Percentiles rank a stretch among this genome's conserved stretches.
Evolutionary conservation across 2,329 filamentous ascomycete species (phyloP).

Genomic region (Claviceps arundinis): DNA sequence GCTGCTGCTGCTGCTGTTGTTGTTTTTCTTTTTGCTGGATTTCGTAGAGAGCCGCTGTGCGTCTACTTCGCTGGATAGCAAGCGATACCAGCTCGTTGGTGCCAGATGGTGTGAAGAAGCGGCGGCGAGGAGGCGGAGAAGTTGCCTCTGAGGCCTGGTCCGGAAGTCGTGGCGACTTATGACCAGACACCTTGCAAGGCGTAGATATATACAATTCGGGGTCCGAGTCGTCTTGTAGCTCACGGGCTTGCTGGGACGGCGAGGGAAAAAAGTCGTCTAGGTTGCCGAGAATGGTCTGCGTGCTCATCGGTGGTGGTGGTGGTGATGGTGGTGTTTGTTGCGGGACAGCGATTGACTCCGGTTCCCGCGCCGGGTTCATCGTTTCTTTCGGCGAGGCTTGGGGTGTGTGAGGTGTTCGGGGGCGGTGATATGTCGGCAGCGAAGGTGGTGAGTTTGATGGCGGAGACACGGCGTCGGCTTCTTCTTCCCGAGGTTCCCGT

Average conservation of each 20-base stretch:
- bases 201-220: neutral
- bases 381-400: neutral
- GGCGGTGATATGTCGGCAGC: neutral
- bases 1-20: neutral
- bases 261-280: constrained; percentile 42
- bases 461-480: neutral
- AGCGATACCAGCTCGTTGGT: constrained; percentile 21
- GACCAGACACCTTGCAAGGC: neutral
- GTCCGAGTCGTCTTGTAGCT: constrained; percentile 30
- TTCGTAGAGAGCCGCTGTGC: constrained; percentile 19
- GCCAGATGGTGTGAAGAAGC: constrained; percentile 26
- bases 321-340: constrained; percentile 7
- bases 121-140: constrained; percentile 7
- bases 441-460: neutral
- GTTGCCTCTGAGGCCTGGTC: constrained; percentile 2
- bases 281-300: constrained; percentile 39
- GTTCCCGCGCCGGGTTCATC: neutral
- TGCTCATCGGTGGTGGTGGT: constrained; percentile 25
- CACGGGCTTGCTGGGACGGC: constrained; percentile 41
- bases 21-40: constrained; percentile 10
- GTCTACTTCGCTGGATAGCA: constrained; percentile 21
- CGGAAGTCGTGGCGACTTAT: neutral
- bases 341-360: neutral
- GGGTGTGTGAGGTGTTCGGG: neutral
- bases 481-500: neutral